Conservation (phyloP, 495 filamentous ascomycete species). For the Sphaerosporella brunnea region DNA sequence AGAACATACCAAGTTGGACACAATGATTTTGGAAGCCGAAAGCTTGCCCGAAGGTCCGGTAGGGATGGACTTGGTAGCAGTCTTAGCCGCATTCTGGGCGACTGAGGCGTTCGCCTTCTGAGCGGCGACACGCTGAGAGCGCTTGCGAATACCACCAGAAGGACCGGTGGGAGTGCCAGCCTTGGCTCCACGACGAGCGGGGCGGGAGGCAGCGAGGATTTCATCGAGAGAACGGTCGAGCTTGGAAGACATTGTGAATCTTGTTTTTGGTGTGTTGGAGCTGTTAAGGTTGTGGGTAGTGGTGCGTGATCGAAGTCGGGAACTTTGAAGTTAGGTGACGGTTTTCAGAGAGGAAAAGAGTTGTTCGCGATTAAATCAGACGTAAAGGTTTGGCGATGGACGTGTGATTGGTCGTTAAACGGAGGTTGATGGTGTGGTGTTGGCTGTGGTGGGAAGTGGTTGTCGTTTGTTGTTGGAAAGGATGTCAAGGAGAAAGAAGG, state of each 20-base stretch:
- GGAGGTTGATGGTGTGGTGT: no score
- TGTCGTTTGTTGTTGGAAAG: no score
- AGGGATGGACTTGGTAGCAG: slow-evolving; percentile 44
- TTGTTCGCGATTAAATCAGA: no score
- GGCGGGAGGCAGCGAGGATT: slow-evolving; percentile 59
- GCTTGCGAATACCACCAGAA: slow-evolving; percentile 76
- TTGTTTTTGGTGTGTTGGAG: no score
- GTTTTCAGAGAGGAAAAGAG: no score
- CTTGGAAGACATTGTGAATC: slow-evolving; percentile 83
- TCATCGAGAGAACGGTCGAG: slow-evolving; percentile 91
- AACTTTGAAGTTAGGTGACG: no score
- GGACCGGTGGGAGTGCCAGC: slow-evolving; percentile 41
- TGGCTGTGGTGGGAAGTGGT: no score
- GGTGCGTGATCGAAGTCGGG: no score
- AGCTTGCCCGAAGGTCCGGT: slow-evolving; percentile 44
- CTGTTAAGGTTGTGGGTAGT: no score
- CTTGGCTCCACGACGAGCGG: slow-evolving; percentile 38
- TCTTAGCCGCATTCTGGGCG: slow-evolving; percentile 42
- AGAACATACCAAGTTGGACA: slow-evolving; percentile 79
- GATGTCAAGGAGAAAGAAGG: no score
- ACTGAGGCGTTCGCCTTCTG: slow-evolving; percentile 24
- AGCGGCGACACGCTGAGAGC: slow-evolving; percentile 21
- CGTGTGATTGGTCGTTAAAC: no score
- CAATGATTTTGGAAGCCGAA: slow-evolving; percentile 88
- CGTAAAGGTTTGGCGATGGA: no score